Base-by-base conservation (phyloP, 2,329 filamentous ascomycete genomes). In the Colletotrichum orchidophilum region DNA sequence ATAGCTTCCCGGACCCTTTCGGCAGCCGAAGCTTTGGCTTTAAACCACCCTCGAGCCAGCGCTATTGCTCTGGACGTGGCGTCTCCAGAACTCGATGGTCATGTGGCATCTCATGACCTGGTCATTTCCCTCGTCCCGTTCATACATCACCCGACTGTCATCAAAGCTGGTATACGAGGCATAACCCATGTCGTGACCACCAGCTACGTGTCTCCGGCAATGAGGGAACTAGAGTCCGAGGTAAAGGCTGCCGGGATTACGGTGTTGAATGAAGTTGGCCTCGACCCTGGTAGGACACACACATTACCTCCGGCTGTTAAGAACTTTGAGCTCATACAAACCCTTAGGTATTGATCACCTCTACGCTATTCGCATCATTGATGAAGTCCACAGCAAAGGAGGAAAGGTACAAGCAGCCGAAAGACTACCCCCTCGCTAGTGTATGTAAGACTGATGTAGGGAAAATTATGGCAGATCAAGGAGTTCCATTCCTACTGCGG, bases 131-230 rank as follows among this genome's bases (percentile, higher is more conserved):
- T 77, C 11, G 73, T 78, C 3, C 77, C 77, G 0, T 78, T 74
- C 50, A 55, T 69, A 3, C 35, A 76, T 52, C 75, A 80, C 52
- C 70, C 75, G 0, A 53, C 62, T 3, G 90, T 93, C 73, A 91
- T 93, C 84, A 91, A 91, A 81, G 87, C 89, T 6, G 92, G 90
- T 55, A 93, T 93, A 80, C 87, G 87, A 73, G 87, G 87, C 73
- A 93, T 92, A 87, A 92, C 90, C 80, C 82, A 94, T 82, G 91
- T 93, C 29, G 91, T 93, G 73, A 93, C 92, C 29, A 93, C 92
- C n/a, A 91, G 88, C n/a, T 93, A 93, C 77, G 89, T 93, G 68
- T 92, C 90, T 8, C 89, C 90, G 1, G 90, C 90, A 15, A 93
- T 93, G 89, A 82, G 87, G 81, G 91, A 90, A 78, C 84, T 93